Conservation (phyloP, 257 asterid genomes). For the Solanum megistacrolobum region DNA sequence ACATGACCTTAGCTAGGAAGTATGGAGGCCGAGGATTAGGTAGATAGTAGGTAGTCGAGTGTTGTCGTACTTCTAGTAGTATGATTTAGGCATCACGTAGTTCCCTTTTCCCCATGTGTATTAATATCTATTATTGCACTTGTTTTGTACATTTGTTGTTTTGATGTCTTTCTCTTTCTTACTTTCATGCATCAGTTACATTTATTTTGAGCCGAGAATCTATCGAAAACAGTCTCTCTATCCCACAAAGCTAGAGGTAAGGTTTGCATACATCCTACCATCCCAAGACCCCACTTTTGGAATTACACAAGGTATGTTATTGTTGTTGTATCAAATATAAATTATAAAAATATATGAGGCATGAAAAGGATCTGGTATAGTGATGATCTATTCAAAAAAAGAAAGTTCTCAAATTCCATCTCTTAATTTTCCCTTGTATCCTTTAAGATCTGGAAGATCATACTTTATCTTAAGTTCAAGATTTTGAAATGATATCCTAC, state of each 20-base stretch:
- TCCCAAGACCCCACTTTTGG: background rate
- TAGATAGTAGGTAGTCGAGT: no score
- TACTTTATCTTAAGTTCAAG: background rate
- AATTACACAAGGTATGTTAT: background rate
- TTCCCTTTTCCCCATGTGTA: background rate
- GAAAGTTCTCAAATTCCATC: background rate
- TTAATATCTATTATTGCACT: background rate
- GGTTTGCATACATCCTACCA: background rate
- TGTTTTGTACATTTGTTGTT: background rate
- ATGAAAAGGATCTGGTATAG: background rate
- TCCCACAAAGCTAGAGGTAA: background rate
- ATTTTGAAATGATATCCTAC: background rate
- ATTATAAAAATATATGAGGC: background rate
- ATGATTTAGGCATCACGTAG: background rate
- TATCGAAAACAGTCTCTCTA: background rate
- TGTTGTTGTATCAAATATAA: background rate
- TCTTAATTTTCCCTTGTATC: background rate
- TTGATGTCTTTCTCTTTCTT: no score
- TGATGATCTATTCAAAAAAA: background rate
- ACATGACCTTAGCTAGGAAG: no score
- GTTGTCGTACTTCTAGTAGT: no score
- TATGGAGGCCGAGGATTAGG: no score
- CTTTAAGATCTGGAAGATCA: background rate
- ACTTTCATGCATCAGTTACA: background rate
- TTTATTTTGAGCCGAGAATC: background rate